Evolutionary conservation across 208 protist genomes (phyloP), one percentile per base, ranked within the genome.

Genomic region (Wallacemonas sp.): DNA sequence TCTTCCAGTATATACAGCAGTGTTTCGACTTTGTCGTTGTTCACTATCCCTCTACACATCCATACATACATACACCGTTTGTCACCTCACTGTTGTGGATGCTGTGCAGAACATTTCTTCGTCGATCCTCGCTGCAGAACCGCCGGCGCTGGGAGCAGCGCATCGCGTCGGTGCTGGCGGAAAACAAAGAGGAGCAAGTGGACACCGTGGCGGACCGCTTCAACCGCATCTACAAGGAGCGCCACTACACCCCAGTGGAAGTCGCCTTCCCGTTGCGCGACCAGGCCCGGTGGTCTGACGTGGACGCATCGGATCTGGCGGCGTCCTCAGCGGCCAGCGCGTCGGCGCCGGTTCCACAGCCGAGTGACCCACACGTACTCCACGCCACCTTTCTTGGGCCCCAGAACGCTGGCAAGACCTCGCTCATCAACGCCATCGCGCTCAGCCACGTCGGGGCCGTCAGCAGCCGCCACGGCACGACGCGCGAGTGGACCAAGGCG

Each of bases 401-500:
- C 0, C 86, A 92, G 56, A 96, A 96, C 64, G 79, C 80, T 9
- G 93, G 93, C 3, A 97, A 97, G 69, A 93, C 93, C 21, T 93
- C 93, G 0, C 74, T 97, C 21, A 78, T 96, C 8, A 97, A 97
- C 68, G 78, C 88, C 5, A 68, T 96, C 34, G 85, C 83, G 2
- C 80, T 91, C n/a, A 85, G 76, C 47, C 84, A 92, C 32, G 82
- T 97, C 24, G 86, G 86, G 6, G 87, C 90, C 2, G 88, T 95
- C n/a, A 91, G 90, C 60, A 83, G 75, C 23, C 88, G 90, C 27
- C 76, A 83, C 46, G 88, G 90, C 23, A 87, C 74, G 43, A 97
- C 93, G 4, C 74, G 72, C 23, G 84, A 94, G 68, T 96, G 88
- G 81, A 87, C 80, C 1, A 85, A 85, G 61, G 90, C 88, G 2